phyloP scores from a whole-genome alignment of 768 basidiomycete genomes.

The Hydnomerulius pinastri region DNA sequence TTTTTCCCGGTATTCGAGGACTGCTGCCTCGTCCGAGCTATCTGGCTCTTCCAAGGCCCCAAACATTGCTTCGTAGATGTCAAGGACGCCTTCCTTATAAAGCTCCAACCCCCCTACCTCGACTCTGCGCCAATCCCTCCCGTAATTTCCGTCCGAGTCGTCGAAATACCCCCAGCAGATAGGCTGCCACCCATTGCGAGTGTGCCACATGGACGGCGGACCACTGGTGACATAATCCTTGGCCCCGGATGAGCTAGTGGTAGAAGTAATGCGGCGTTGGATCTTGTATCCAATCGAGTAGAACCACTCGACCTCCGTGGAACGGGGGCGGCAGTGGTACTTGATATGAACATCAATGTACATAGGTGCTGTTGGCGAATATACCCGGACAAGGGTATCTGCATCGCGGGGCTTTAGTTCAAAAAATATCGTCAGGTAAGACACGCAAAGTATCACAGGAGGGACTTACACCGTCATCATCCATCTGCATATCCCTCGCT shows the following conservation, averaged over 20 bases:
- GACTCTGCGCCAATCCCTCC: neutral
- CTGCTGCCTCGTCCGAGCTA: neutral
- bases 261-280: neutral
- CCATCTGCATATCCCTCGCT: neutral
- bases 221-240: neutral
- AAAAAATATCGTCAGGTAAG: neutral
- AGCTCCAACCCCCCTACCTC: conserved; percentile 8
- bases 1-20: conserved; percentile 1
- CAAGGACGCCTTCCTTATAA: conserved; percentile 6
- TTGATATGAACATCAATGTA: conserved; percentile 19
- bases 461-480: conserved; percentile 1
- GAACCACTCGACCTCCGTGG: conserved; percentile 3
- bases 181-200: conserved; percentile 11
- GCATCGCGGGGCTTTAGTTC: conserved; percentile 3
- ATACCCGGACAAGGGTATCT: conserved; percentile 3
- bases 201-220: neutral
- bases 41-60: conserved; percentile 6
- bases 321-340: conserved; percentile 5
- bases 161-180: conserved; percentile 18
- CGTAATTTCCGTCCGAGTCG: conserved; percentile 3
- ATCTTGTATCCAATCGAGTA: conserved; percentile 15
- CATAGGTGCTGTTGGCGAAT: conserved; percentile 9
- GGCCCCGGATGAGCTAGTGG: neutral
- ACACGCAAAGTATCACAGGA: neutral
- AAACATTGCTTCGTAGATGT: conserved; percentile 11